Evolutionary conservation across 192 early-diverging fungal species (phyloP).

Genomic region (Coemansia sp.): DNA sequence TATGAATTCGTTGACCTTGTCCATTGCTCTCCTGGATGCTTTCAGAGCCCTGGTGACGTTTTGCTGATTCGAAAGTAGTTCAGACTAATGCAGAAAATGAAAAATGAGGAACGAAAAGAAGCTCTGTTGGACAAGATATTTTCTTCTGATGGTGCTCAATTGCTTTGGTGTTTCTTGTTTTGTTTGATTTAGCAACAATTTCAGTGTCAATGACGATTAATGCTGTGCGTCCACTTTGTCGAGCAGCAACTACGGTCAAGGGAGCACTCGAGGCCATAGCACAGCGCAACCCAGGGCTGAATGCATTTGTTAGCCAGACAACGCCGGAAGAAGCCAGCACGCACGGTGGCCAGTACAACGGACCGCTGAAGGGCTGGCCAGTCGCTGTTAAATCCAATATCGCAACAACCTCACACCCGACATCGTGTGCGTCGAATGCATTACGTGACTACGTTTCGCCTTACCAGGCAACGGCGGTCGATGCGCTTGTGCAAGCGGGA

Average conservation of each 20-base stretch:
- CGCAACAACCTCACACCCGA: constrained; percentile 58
- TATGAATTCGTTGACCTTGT: too few relatives aligned
- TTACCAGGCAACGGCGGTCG: constrained; percentile 67
- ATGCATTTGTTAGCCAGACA: constrained; percentile 14
- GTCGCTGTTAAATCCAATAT: constrained; percentile 85
- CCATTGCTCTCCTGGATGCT: too few relatives aligned
- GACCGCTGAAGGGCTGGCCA: constrained; percentile 64
- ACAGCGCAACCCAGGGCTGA: constrained; percentile 23
- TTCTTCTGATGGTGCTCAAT: too few relatives aligned
- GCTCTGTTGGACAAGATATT: too few relatives aligned
- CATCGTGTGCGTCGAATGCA: constrained; percentile 76
- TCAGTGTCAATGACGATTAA: neutral
- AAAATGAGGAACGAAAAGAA: too few relatives aligned
- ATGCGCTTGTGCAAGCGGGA: constrained; percentile 61
- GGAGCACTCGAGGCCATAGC: constrained; percentile 16
- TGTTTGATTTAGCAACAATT: neutral
- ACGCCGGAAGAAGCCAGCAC: neutral
- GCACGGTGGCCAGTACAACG: neutral
- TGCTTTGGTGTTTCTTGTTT: neutral
- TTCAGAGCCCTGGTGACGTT: too few relatives aligned
- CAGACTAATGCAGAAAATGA: too few relatives aligned
- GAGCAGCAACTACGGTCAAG: constrained; percentile 14
- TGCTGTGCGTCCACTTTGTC: constrained; percentile 4
- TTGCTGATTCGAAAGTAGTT: too few relatives aligned
- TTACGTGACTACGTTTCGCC: constrained; percentile 56